Evolutionary conservation across 805 yeast species (phyloP).

Genomic region (Candida morakotiae): DNA sequence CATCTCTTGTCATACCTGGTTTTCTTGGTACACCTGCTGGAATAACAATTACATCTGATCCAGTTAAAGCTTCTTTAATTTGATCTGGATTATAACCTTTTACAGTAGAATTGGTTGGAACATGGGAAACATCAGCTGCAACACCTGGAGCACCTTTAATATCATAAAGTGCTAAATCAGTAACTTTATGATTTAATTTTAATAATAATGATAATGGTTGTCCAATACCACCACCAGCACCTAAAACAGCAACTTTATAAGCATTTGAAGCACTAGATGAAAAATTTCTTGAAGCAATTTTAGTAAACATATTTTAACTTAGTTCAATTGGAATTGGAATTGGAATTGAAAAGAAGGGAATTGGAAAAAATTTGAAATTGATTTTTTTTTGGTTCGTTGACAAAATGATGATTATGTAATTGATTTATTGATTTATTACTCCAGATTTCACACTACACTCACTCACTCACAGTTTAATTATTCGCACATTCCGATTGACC

Average conservation of each 20-base stretch:
- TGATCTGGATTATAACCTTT: slow-evolving; percentile 84
- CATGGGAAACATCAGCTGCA: slow-evolving; percentile 92
- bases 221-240: slow-evolving; percentile 95
- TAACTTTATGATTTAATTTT: slow-evolving; percentile 85
- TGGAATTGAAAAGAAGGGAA: background rate
- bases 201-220: slow-evolving; percentile 53
- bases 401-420: background rate
- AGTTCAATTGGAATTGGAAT: background rate
- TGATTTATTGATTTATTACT: background rate
- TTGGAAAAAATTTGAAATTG: slow-evolving; percentile 1
- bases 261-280: slow-evolving; percentile 63
- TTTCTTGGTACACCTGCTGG: slow-evolving; percentile 99
- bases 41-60: slow-evolving; percentile 82
- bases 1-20: slow-evolving; percentile 99
- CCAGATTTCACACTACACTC: background rate
- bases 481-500: no score
- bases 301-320: slow-evolving; percentile 46
- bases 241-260: slow-evolving; percentile 71
- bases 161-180: slow-evolving; percentile 83
- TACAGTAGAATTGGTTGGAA: slow-evolving; percentile 88
- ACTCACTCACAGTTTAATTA: no score
- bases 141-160: slow-evolving; percentile 93
- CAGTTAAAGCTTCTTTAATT: slow-evolving; percentile 64
- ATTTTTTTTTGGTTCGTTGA: background rate
- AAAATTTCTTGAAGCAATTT: slow-evolving; percentile 58